These are phyloP conservation scores for Penicillium simplicissimum DNA, from an alignment of 495 filamentous ascomycete species.

Conservation along the genomic window DNA sequence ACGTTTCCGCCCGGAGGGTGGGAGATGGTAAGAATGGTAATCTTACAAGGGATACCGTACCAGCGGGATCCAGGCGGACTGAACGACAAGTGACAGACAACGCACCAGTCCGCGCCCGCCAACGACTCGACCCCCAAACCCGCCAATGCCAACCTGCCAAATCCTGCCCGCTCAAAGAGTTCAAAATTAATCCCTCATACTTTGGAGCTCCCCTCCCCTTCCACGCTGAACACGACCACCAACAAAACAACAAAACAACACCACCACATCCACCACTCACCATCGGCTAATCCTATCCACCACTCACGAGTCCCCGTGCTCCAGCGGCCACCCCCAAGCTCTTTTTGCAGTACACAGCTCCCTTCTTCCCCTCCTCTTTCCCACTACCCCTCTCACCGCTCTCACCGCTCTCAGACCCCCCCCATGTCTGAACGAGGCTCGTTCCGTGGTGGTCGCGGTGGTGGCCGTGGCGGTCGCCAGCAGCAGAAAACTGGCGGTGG, in stretches of 20 bases:
- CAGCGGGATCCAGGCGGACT: conserved; percentile 14
- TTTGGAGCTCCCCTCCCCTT: conserved; percentile 8
- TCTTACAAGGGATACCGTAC: conserved; percentile 6
- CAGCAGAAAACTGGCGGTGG: conserved; percentile 51
- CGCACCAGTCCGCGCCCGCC: conserved; percentile 1
- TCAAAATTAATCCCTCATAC: conserved; percentile 34
- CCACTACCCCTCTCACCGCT: neutral
- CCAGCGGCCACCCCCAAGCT: neutral
- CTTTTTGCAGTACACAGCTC: neutral
- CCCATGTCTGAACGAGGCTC: conserved; percentile 70
- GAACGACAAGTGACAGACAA: neutral
- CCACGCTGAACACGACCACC: neutral
- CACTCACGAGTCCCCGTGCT: neutral
- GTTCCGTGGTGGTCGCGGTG: conserved; percentile 58
- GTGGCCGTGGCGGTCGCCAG: conserved; percentile 47
- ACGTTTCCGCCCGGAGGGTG: neutral
- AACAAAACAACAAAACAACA: neutral
- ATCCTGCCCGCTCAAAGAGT: conserved; percentile 5
- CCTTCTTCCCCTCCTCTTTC: neutral
- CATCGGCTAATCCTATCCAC: neutral
- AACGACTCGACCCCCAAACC: neutral
- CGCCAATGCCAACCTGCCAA: neutral
- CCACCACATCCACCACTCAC: neutral
- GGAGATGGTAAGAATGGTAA: neutral
- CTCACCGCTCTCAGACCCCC: conserved; percentile 12